Conservation (phyloP, 352 stramenopile genomes). For the Phytophthora litchii region DNA sequence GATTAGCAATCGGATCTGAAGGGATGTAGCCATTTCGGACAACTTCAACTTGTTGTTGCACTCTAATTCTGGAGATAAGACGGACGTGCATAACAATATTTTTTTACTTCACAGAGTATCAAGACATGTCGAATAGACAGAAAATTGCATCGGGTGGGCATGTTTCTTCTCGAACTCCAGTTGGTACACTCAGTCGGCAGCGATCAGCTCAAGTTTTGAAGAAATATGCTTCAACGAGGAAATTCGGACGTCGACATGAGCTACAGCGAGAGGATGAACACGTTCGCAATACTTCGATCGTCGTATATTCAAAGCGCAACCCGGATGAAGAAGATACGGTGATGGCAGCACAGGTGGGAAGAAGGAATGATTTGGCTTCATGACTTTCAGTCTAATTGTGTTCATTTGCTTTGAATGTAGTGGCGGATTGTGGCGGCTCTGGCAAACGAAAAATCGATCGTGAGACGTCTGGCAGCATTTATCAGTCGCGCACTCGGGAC, state of each 20-base stretch:
- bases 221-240: conserved; percentile 43
- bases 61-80: conserved; percentile 9
- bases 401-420: conserved; percentile 17
- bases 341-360: conserved; percentile 42
- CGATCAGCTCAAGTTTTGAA: conserved; percentile 24
- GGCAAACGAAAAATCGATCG: conserved; percentile 36
- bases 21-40: conserved; percentile 13
- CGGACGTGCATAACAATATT: too few species aligned
- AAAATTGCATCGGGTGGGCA: conserved; percentile 5
- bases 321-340: conserved; percentile 61
- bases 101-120: too few species aligned
- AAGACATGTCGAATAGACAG: conserved; percentile 13
- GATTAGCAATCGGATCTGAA: conserved; percentile 32
- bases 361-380: neutral
- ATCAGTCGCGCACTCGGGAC: conserved; percentile 35
- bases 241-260: conserved; percentile 44
- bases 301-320: conserved; percentile 53
- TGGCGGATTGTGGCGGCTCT: conserved; percentile 49
- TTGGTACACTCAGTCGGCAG: conserved; percentile 7
- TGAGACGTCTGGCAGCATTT: conserved; percentile 21
- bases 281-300: conserved; percentile 29
- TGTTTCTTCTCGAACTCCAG: neutral
- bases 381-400: neutral
- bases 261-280: conserved; percentile 42
- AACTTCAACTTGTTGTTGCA: conserved; percentile 9